These are phyloP conservation scores for Blastocystis sp. DNA, from an alignment of 352 stramenopile genomes.

Conservation along the genomic window DNA sequence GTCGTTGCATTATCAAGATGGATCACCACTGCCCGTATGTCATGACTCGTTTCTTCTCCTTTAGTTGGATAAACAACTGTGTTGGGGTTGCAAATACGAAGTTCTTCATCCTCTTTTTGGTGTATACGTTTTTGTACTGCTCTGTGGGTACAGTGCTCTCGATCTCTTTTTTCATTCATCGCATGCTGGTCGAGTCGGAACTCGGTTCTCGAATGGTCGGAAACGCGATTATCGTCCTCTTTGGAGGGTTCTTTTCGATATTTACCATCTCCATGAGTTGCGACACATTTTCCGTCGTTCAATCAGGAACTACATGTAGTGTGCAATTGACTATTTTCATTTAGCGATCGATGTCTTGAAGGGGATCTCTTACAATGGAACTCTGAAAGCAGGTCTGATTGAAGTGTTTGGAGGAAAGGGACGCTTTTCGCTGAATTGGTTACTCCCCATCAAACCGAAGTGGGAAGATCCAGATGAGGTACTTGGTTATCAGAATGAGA, in stretches of 20 bases:
- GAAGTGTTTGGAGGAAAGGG: slow-evolving; percentile 55
- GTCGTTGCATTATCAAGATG: slow-evolving; percentile 65
- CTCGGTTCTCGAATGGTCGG: not conserved
- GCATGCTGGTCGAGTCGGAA: not conserved
- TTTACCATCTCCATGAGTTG: not conserved
- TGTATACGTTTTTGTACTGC: slow-evolving; percentile 59
- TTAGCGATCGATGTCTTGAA: slow-evolving; percentile 49
- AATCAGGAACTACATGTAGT: not conserved
- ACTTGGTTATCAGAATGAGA: not conserved
- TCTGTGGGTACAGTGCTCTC: not conserved
- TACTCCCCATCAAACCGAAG: not conserved
- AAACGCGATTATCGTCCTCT: not conserved
- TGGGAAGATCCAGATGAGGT: slow-evolving; percentile 4
- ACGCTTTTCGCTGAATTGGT: not conserved
- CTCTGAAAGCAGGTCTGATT: not conserved
- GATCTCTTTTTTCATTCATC: slow-evolving; percentile 24
- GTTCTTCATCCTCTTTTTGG: slow-evolving; percentile 52
- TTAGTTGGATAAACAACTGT: slow-evolving; percentile 62
- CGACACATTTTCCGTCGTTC: slow-evolving; percentile 1
- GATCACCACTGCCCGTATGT: slow-evolving; percentile 66
- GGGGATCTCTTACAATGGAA: not conserved
- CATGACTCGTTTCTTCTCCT: not conserved
- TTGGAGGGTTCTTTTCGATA: slow-evolving; percentile 6
- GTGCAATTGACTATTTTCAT: not conserved
- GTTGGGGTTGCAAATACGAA: slow-evolving; percentile 41